Evolutionary conservation across 306 rosid genomes (phyloP), one percentile per base, ranked within the genome.

Genomic region (Hippophae gyantsensis): DNA sequence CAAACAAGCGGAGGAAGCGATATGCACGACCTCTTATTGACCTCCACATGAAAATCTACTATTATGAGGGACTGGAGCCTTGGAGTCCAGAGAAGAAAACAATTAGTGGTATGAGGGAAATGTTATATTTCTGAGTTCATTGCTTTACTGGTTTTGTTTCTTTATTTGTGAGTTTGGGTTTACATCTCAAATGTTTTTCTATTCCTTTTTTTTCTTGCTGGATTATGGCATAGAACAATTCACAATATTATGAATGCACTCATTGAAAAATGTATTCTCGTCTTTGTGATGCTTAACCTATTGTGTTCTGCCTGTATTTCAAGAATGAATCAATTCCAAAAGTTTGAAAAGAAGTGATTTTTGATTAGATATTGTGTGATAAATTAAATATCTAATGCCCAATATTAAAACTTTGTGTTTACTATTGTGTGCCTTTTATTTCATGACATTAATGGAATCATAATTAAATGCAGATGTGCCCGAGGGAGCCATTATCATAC

Each of bases 21-120:
- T 92, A 92, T 77, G 96, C 99, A 6, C 95, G 99, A 12, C 99
- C 99, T 65, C 90, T 88, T 52, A 80, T 92, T 70, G 96, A 92
- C 73, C 93, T 92, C 43, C 99, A 92, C 79, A 85, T 92, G 96
- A 92, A 88, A 79, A 92, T 92, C 7, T 92, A 92, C 73, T 83
- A 78, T 54, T 86, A 81, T n/a, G 99, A 92, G 68, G 99, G 94
- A 68, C 74, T 92, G 95, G 80, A 86, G 58, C 79, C 96, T 26
- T 92, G 99, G 99, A 81, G 65, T 72, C 73, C 84, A 38, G 47
- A 32, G 50, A 89, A 86, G 76, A 81, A 71, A 68, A 85, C 90
- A 18, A 46, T 80, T 56, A 85, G 99, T 38, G 99, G 98, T 92
- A 85, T 76, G 96, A 66, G 44, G 54, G 38, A 32, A 32, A 32